A percentile compares a stretch with the other conserved stretches of the same genome.
Evolutionary conservation across 768 basidiomycete genomes (phyloP).

Genomic region (Tricholoma hemisulphureum): DNA sequence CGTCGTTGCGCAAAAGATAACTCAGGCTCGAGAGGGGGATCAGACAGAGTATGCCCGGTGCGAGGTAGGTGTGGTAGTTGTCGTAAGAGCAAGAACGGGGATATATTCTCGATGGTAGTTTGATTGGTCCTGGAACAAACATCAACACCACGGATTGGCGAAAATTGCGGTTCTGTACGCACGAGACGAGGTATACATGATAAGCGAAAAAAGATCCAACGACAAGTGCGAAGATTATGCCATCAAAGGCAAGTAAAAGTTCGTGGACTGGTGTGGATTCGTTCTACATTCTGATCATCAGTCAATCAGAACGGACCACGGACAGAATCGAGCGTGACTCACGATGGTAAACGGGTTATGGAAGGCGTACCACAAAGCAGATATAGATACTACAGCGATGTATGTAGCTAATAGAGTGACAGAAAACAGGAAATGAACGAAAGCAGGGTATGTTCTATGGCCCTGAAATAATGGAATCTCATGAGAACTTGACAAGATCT

Average conservation of each 20-base stretch:
- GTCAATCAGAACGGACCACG: background rate
- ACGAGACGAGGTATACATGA: slow-evolving; percentile 76
- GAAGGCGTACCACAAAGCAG: slow-evolving; percentile 65
- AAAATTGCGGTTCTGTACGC: slow-evolving; percentile 28
- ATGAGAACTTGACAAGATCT: background rate
- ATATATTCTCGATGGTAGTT: slow-evolving; percentile 77
- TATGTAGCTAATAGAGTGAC: slow-evolving; percentile 64
- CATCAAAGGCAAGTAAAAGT: slow-evolving; percentile 59
- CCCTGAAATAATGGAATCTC: slow-evolving; percentile 46
- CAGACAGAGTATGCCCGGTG: slow-evolving; percentile 51
- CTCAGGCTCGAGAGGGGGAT: slow-evolving; percentile 72
- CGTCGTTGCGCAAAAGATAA: slow-evolving; percentile 63
- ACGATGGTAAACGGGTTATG: slow-evolving; percentile 62
- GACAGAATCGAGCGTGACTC: slow-evolving; percentile 22
- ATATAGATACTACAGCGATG: slow-evolving; percentile 49
- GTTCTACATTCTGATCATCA: slow-evolving; percentile 39
- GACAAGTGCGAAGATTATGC: slow-evolving; percentile 58
- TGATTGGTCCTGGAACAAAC: slow-evolving; percentile 66
- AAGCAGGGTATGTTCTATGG: slow-evolving; percentile 80
- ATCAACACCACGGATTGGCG: background rate
- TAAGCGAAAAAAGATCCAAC: slow-evolving; percentile 76
- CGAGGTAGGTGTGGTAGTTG: slow-evolving; percentile 63
- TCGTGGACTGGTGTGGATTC: slow-evolving; percentile 69
- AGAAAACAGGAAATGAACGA: slow-evolving; percentile 72
- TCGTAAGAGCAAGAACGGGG: slow-evolving; percentile 72